Evolutionary conservation across 2,329 filamentous ascomycete genomes (phyloP).

Genomic region (Myriosclerotinia curreyana): DNA sequence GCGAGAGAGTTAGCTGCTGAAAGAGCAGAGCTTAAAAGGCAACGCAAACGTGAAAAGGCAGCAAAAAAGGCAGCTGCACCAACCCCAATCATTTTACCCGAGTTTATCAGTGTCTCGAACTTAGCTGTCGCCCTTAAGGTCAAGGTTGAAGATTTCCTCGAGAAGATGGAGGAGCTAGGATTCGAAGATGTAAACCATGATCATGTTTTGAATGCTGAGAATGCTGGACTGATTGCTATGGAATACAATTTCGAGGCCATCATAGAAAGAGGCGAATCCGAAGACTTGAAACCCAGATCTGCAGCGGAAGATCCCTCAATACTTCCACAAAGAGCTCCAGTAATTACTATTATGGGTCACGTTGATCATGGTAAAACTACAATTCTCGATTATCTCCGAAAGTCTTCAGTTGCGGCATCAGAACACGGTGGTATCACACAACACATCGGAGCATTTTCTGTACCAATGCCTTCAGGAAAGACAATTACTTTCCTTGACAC

Average conservation of each 20-base stretch:
- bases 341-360: constrained; percentile 99
- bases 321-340: constrained; percentile 76
- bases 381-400: constrained; percentile 86
- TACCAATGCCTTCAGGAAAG: constrained; percentile 80
- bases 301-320: constrained; percentile 62
- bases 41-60: constrained; percentile 43
- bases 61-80: constrained; percentile 45
- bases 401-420: constrained; percentile 83
- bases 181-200: constrained; percentile 82
- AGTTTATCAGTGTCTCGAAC: constrained; percentile 86
- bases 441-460: constrained; percentile 96
- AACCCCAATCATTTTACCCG: constrained; percentile 72
- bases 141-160: constrained; percentile 66
- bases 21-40: constrained; percentile 45
- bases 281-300: constrained; percentile 71
- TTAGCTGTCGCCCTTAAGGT: constrained; percentile 74
- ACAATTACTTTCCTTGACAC: constrained; percentile 96
- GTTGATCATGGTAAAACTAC: constrained; percentile 99
- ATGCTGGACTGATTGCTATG: constrained; percentile 81
- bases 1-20: constrained; percentile 37
- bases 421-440: constrained; percentile 98
- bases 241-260: constrained; percentile 91
- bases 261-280: constrained; percentile 61
- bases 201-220: constrained; percentile 86
- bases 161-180: constrained; percentile 76